These are phyloP conservation scores for Pseudovirgaria hyperparasitica DNA, from an alignment of 2,329 filamentous ascomycete genomes.

Conservation along the genomic window DNA sequence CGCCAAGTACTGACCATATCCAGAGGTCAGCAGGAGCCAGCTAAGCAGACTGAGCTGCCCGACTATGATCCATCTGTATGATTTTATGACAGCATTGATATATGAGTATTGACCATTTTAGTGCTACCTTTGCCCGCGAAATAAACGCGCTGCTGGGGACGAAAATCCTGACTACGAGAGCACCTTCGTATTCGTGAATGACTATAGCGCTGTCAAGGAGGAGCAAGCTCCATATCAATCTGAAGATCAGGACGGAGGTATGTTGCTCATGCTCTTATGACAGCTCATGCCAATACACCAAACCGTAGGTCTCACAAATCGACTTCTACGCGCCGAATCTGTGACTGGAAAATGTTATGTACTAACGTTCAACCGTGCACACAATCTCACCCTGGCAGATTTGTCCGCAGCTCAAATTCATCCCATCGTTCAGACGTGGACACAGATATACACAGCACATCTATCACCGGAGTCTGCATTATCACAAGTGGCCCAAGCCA, in stretches of 20 bases:
- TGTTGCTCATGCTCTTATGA: conserved; percentile 8
- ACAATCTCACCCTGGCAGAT: conserved; percentile 87
- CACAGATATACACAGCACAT: conserved; percentile 73
- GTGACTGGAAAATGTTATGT: conserved; percentile 97
- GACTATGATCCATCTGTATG: conserved; percentile 57
- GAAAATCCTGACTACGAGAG: conserved; percentile 72
- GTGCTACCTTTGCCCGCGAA: conserved; percentile 92
- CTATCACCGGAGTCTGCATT: conserved; percentile 61
- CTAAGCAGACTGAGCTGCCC: conserved; percentile 42
- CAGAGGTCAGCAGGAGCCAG: conserved; percentile 35
- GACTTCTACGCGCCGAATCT: conserved; percentile 68
- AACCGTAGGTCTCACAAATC: conserved; percentile 55
- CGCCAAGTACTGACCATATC: conserved; percentile 2
- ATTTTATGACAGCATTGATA: conserved; percentile 4
- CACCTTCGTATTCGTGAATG: conserved; percentile 93
- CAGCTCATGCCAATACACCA: conserved; percentile 1
- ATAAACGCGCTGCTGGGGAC: conserved; percentile 77
- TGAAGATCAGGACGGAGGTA: conserved; percentile 37
- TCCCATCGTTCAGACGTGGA: conserved; percentile 82
- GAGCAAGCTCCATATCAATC: conserved; percentile 67
- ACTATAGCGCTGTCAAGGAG: conserved; percentile 95
- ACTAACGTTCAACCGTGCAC: conserved; percentile 80
- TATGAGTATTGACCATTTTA: conserved; percentile 25
- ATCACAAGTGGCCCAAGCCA: conserved; percentile 30
- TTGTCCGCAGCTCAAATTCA: conserved; percentile 65